phyloP scores from a whole-genome alignment of 1,139 yeast species.

The Arxiozyma slooffiae region DNA sequence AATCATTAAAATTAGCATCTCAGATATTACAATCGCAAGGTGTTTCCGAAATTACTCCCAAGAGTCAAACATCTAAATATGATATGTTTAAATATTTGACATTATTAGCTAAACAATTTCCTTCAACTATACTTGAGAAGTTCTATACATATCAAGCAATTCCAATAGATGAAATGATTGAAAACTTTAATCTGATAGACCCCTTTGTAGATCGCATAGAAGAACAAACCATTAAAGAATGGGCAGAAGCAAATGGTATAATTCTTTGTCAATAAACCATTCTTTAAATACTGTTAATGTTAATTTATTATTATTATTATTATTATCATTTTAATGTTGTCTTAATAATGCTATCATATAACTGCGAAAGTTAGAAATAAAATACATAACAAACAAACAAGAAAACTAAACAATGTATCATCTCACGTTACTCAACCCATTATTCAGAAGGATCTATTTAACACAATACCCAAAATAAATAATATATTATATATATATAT shows the following conservation, averaged over 20 bases:
- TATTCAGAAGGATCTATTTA: not conserved
- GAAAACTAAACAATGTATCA: not conserved
- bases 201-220: slow-evolving; percentile 26
- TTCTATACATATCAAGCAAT: slow-evolving; percentile 27
- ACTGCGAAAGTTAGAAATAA: not conserved
- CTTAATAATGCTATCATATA: too few species aligned
- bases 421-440: not conserved
- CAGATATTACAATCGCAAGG: slow-evolving; percentile 11
- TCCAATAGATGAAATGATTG: slow-evolving; percentile 15
- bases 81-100: slow-evolving; percentile 20
- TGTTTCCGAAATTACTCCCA: not conserved
- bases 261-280: slow-evolving; percentile 25
- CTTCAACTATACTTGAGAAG: slow-evolving; percentile 16
- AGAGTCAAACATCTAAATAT: slow-evolving; percentile 7
- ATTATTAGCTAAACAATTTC: slow-evolving; percentile 13
- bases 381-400: not conserved
- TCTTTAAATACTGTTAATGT: not conserved
- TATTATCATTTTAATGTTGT: too few species aligned
- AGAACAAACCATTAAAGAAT: slow-evolving; percentile 23
- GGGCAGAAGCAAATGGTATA: slow-evolving; percentile 29
- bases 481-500: too few species aligned
- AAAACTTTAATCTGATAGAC: slow-evolving; percentile 15
- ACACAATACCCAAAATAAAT: not conserved
- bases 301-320: too few species aligned
- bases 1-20: slow-evolving; percentile 23